These are phyloP conservation scores for Kalanchoe fedtschenkoi DNA, from an alignment of 164 flowering plant genomes.

Conservation along the genomic window DNA sequence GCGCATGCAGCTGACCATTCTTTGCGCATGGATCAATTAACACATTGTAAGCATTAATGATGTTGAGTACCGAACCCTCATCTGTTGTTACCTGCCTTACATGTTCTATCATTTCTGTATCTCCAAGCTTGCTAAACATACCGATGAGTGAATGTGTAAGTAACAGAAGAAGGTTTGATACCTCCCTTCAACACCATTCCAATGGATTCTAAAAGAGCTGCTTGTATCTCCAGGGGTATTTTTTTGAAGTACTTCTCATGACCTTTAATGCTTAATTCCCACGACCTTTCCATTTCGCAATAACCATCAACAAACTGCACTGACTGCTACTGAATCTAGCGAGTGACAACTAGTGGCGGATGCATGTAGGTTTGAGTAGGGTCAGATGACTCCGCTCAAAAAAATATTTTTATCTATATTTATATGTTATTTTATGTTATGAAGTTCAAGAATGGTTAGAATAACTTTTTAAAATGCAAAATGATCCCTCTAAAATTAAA, in stretches of 20 bases:
- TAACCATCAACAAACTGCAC: conserved; percentile 35
- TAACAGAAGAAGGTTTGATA: conserved; percentile 24
- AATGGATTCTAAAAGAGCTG: conserved; percentile 22
- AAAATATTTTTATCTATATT: too few species aligned
- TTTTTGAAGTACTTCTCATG: conserved; percentile 16
- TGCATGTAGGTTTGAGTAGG: too few species aligned
- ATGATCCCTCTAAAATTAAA: too few species aligned
- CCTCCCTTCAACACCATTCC: conserved; percentile 41
- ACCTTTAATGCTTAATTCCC: conserved; percentile 25
- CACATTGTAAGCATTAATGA: conserved; percentile 28
- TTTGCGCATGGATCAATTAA: conserved; percentile 33
- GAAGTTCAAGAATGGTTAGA: too few species aligned
- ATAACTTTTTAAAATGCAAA: too few species aligned
- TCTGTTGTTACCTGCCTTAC: conserved; percentile 19
- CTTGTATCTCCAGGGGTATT: conserved; percentile 14
- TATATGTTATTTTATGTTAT: too few species aligned
- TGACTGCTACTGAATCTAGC: conserved; percentile 27
- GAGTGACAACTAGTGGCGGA: too few species aligned
- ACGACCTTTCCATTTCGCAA: conserved; percentile 22
- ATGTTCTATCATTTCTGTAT: conserved; percentile 28
- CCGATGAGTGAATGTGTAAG: conserved; percentile 33
- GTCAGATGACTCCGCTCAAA: too few species aligned
- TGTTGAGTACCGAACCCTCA: conserved; percentile 30
- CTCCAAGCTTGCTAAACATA: conserved; percentile 23
- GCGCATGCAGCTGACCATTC: conserved; percentile 24